These are phyloP conservation scores for Cyamopsis tetragonoloba DNA, from an alignment of 306 rosid species.

Conservation along the genomic window DNA sequence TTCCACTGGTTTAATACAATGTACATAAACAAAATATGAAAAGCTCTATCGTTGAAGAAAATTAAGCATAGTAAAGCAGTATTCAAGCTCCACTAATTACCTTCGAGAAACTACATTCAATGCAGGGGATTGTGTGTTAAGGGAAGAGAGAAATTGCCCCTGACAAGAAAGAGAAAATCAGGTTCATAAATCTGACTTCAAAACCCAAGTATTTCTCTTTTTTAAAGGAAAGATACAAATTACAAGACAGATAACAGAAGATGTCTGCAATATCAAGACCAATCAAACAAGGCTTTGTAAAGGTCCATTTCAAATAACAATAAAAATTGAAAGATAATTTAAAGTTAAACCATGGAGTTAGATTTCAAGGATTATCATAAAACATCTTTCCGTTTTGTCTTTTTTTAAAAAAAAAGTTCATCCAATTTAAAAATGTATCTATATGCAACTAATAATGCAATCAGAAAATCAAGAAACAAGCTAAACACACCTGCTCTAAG, in stretches of 20 bases:
- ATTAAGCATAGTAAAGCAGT: slow-evolving; percentile 21
- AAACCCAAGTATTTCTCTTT: not conserved
- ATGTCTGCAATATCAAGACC: not conserved
- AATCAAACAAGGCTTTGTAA: not conserved
- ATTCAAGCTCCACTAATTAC: slow-evolving; percentile 37
- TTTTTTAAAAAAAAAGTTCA: slow-evolving; percentile 3
- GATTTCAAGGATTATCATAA: slow-evolving; percentile 8
- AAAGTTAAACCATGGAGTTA: not conserved
- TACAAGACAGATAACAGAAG: not conserved
- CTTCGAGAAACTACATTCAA: slow-evolving; percentile 88
- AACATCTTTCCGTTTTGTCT: not conserved
- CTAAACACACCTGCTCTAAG: slow-evolving; percentile 68
- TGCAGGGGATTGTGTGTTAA: slow-evolving; percentile 76
- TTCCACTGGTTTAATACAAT: slow-evolving; percentile 18
- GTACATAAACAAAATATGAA: slow-evolving; percentile 6
- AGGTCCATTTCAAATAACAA: slow-evolving; percentile 10
- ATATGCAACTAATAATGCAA: not conserved
- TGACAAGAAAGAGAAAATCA: slow-evolving; percentile 32
- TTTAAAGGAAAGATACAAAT: not conserved
- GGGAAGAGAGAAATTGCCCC: slow-evolving; percentile 88
- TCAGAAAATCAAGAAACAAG: slow-evolving; percentile 8
- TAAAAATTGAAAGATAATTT: not conserved
- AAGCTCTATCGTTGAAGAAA: slow-evolving; percentile 18
- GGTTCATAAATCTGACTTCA: not conserved
- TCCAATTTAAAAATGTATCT: slow-evolving; percentile 6